phyloP scores from a whole-genome alignment of 1,284 basidiomycete genomes.

The Golubevia pallescens region DNA sequence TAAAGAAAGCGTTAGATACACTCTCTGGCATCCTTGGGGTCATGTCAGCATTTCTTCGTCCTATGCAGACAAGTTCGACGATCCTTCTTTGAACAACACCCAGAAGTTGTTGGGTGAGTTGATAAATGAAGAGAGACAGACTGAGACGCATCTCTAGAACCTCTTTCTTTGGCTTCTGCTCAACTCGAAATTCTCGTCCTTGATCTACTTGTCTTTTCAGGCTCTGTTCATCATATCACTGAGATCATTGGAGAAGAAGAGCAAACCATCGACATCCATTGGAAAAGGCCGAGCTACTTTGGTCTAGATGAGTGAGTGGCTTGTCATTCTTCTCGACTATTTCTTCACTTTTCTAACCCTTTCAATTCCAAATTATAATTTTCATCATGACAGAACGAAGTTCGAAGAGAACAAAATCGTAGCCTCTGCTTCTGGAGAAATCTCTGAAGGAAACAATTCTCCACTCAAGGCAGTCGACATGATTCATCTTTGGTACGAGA shows the following conservation, averaged over 20 bases:
- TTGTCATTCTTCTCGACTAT: neutral
- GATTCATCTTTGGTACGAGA: conserved; percentile 13
- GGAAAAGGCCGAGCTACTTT: conserved; percentile 3
- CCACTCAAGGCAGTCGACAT: conserved; percentile 11
- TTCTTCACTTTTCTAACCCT: neutral
- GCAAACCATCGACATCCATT: conserved; percentile 12
- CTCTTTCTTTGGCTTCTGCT: no score
- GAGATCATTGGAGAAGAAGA: conserved; percentile 11
- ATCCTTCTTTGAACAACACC: conserved; percentile 7
- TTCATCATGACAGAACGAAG: neutral
- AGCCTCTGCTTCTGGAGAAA: conserved; percentile 8
- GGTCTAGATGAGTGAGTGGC: conserved; percentile 3
- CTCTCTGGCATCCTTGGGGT: conserved; percentile 14
- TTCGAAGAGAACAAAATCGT: neutral
- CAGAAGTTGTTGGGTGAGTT: conserved; percentile 9
- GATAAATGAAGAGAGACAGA: no score
- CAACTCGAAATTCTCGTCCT: no score
- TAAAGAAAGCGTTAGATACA: conserved; percentile 6
- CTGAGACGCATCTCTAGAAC: no score
- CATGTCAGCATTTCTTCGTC: conserved; percentile 8
- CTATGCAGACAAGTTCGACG: conserved; percentile 6
- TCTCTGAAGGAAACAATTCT: conserved; percentile 3
- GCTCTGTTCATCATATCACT: conserved; percentile 6
- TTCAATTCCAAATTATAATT: neutral
- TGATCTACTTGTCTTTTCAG: no score